phyloP scores from a whole-genome alignment of 2,329 filamentous ascomycete species.

The Trichoderma gracile region DNA sequence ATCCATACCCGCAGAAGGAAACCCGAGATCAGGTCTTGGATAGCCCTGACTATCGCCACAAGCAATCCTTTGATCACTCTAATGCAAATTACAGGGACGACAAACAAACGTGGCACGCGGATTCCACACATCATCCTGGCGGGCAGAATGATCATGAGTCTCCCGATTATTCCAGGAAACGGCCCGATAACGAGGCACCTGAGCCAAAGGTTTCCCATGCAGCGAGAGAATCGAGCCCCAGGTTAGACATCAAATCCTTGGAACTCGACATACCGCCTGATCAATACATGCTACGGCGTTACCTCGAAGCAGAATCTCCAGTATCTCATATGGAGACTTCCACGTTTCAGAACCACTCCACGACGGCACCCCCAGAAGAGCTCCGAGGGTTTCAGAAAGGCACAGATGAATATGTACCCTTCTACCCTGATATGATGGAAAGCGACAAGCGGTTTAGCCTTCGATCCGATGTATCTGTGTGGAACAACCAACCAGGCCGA shows the following conservation, averaged over 20 bases:
- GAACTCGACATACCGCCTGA: conserved; percentile 16
- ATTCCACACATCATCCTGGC: background rate
- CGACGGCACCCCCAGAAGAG: background rate
- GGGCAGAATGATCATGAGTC: background rate
- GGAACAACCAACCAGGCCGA: conserved; percentile 29
- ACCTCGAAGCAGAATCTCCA: conserved; percentile 25
- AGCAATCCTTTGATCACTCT: background rate
- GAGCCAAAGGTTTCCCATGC: background rate
- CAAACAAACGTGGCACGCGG: background rate
- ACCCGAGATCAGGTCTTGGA: background rate
- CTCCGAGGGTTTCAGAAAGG: background rate
- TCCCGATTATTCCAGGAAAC: background rate
- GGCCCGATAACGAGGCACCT: background rate
- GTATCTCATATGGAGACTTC: background rate
- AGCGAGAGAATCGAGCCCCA: background rate
- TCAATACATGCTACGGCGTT: conserved; percentile 25
- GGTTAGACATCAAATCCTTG: background rate
- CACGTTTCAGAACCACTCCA: background rate
- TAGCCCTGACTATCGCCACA: background rate
- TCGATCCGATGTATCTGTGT: conserved; percentile 31
- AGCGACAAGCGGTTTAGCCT: conserved; percentile 27
- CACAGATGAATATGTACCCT: background rate
- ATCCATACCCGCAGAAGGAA: background rate
- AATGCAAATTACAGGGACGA: background rate
- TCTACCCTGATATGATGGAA: conserved; percentile 9